Conservation (phyloP, 2,329 filamentous ascomycete species). For the Fusarium sp. region DNA sequence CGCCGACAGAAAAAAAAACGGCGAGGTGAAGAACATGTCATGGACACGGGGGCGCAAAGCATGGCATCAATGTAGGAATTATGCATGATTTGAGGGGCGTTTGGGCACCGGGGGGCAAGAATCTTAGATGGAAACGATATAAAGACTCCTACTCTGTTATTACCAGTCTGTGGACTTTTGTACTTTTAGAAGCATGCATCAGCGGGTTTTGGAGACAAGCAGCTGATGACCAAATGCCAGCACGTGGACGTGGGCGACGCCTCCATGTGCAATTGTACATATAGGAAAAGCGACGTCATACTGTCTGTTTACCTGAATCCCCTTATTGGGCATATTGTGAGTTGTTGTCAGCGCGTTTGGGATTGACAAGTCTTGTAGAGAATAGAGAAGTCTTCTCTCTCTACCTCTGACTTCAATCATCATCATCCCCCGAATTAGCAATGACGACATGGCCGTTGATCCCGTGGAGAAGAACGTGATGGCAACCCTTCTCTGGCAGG, state of each 20-base stretch:
- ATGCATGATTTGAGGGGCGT: constrained; percentile 41
- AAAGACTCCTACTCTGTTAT: constrained; percentile 47
- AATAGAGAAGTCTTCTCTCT: background rate
- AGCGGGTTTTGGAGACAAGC: constrained; percentile 29
- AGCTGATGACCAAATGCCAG: constrained; percentile 25
- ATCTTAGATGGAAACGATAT: constrained; percentile 46
- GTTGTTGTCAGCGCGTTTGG: constrained; percentile 1
- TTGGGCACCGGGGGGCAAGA: constrained; percentile 41
- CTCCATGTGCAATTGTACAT: constrained; percentile 44
- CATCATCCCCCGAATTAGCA: background rate
- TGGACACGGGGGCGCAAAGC: constrained; percentile 1
- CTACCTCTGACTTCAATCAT: background rate
- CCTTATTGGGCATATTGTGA: constrained; percentile 9
- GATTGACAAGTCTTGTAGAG: background rate
- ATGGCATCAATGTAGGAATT: constrained; percentile 13
- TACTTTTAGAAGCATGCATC: constrained; percentile 47
- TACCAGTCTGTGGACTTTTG: constrained; percentile 40
- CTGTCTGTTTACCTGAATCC: constrained; percentile 11
- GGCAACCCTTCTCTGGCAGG: constrained; percentile 2
- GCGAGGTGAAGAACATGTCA: constrained; percentile 3
- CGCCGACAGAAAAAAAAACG: background rate
- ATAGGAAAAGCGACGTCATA: constrained; percentile 40
- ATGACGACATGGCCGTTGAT: constrained; percentile 12
- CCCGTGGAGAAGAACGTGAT: constrained; percentile 9
- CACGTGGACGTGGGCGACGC: constrained; percentile 31